These are phyloP conservation scores for Platanthera zijinensis DNA, from an alignment of 106 monocot species.

Conservation along the genomic window DNA sequence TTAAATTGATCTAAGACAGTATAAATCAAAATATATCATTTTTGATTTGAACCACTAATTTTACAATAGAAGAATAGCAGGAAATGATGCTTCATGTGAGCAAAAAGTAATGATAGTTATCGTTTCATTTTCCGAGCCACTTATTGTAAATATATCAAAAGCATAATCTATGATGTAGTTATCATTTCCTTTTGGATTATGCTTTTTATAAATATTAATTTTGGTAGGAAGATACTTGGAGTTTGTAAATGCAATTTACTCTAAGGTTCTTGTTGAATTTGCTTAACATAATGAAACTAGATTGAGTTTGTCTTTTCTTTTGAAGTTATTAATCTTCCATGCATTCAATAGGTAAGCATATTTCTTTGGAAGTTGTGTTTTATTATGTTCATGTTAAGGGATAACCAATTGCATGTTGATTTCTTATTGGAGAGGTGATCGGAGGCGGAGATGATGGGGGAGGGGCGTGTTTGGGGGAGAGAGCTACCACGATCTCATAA, in stretches of 20 bases:
- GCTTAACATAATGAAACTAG: background rate
- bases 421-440: no score
- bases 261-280: background rate
- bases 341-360: background rate
- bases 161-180: background rate
- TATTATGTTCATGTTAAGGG: background rate
- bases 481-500: no score
- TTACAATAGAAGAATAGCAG: background rate
- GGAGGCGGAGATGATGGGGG: no score
- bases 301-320: conserved; percentile 2
- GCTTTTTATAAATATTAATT: background rate
- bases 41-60: background rate
- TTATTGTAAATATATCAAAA: background rate
- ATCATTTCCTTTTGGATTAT: background rate
- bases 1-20: background rate
- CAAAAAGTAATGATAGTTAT: background rate
- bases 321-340: background rate
- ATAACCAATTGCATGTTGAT: no score
- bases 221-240: background rate
- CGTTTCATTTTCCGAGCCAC: background rate
- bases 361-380: background rate
- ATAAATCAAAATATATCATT: background rate
- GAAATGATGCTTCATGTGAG: background rate
- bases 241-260: background rate
- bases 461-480: no score